Conservation (phyloP, 2,329 filamentous ascomycete genomes). For the Cladobotryum protrusum region DNA sequence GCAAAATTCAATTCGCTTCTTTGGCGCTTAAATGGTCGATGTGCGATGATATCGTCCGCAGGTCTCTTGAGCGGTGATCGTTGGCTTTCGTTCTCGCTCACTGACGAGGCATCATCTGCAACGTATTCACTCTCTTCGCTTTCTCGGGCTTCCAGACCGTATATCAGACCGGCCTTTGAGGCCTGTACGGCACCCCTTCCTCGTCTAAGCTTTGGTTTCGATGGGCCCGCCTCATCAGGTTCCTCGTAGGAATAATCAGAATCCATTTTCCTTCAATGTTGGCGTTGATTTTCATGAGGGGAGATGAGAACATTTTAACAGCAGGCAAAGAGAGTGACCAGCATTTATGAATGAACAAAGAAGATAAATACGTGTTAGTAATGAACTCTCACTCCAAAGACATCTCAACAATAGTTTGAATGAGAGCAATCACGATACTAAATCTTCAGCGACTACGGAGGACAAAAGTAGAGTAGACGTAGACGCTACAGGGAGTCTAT, state of each 20-base stretch:
- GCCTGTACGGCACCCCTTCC: not conserved
- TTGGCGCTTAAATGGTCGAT: constrained; percentile 39
- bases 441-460: no score
- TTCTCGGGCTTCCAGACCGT: not conserved
- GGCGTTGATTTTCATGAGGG: constrained; percentile 14
- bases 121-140: constrained; percentile 1
- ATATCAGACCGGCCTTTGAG: not conserved
- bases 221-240: constrained; percentile 1
- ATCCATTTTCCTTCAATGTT: constrained; percentile 24
- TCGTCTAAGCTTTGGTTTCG: constrained; percentile 11
- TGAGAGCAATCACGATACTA: not conserved
- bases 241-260: constrained; percentile 16
- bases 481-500: no score
- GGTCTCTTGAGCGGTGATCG: constrained; percentile 24
- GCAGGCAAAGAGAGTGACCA: not conserved
- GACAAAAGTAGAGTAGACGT: not conserved
- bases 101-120: constrained; percentile 3
- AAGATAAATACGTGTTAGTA: not conserved
- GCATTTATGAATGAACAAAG: not conserved
- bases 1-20: constrained; percentile 36
- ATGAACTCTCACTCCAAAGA: no score
- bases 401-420: not conserved
- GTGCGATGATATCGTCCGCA: constrained; percentile 17
- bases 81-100: constrained; percentile 2
- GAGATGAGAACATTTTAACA: constrained; percentile 25